Evolutionary conservation across 2,329 filamentous ascomycete genomes (phyloP).

Genomic region (Colletotrichum spaethianum): DNA sequence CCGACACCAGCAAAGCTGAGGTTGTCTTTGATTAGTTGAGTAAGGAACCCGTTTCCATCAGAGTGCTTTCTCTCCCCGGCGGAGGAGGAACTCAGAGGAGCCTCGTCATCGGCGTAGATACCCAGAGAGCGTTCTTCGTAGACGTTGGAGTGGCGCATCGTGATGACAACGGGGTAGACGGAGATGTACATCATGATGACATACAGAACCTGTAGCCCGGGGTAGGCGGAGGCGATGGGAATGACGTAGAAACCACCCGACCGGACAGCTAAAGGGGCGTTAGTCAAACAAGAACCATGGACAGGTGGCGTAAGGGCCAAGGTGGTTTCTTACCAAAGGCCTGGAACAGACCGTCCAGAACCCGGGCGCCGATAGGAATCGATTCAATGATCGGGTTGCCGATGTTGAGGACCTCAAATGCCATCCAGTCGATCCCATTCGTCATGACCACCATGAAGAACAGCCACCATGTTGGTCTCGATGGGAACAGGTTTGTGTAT

Average conservation of each 20-base stretch:
- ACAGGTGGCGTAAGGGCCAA: background rate
- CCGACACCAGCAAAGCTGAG: slow-evolving; percentile 61
- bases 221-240: slow-evolving; percentile 68
- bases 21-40: slow-evolving; percentile 33
- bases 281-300: background rate
- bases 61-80: slow-evolving; percentile 43
- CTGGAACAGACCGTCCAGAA: slow-evolving; percentile 77
- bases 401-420: slow-evolving; percentile 76
- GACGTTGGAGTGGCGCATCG: slow-evolving; percentile 78
- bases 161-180: slow-evolving; percentile 74
- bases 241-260: slow-evolving; percentile 78
- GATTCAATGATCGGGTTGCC: slow-evolving; percentile 69
- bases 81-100: no score
- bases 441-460: slow-evolving; percentile 72
- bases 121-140: slow-evolving; percentile 80
- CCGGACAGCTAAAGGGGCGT: slow-evolving; percentile 65
- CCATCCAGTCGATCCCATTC: slow-evolving; percentile 75
- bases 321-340: slow-evolving; percentile 61
- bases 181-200: slow-evolving; percentile 78
- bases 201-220: slow-evolving; percentile 72
- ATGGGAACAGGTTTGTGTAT: slow-evolving; percentile 76
- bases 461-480: slow-evolving; percentile 76
- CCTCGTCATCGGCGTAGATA: slow-evolving; percentile 61
- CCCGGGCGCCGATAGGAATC: slow-evolving; percentile 66
- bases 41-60: slow-evolving; percentile 48